Evolutionary conservation across 2,329 filamentous ascomycete species (phyloP).

Genomic region (Botryotinia globosa): DNA sequence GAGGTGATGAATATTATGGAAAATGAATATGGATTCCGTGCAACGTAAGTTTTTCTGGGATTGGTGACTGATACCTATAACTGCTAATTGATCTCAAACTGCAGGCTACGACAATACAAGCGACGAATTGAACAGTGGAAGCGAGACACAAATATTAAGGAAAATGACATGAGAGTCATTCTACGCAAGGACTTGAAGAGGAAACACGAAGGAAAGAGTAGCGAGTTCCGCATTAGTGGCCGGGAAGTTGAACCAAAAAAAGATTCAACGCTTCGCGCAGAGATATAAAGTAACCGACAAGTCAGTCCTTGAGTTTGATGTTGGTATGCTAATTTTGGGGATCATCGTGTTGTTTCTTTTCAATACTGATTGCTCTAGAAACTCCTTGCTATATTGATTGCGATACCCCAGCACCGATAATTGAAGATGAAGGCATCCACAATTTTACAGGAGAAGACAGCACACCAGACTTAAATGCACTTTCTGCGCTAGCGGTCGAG

Average conservation of each 20-base stretch:
- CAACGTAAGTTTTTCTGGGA: neutral
- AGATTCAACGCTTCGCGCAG: slow-evolving; percentile 1
- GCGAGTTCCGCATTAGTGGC: neutral
- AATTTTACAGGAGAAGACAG: too few species aligned
- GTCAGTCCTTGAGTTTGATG: neutral
- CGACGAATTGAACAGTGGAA: slow-evolving; percentile 1
- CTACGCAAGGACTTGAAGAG: neutral
- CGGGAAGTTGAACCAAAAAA: neutral
- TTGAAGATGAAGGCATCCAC: neutral
- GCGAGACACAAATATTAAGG: neutral
- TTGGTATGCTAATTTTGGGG: neutral
- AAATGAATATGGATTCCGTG: neutral
- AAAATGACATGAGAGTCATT: neutral
- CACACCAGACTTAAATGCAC: neutral
- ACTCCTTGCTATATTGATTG: neutral
- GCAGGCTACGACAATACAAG: neutral
- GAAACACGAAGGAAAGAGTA: neutral
- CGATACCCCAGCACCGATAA: neutral
- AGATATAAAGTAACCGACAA: neutral
- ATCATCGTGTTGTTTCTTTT: neutral
- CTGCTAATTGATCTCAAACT: neutral
- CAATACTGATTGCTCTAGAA: neutral
- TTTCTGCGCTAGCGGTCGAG: too few species aligned
- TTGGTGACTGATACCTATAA: neutral
- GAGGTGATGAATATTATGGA: neutral